These are phyloP conservation scores for Diaporthe caulivora DNA, from an alignment of 2,329 filamentous ascomycete genomes.

Conservation along the genomic window DNA sequence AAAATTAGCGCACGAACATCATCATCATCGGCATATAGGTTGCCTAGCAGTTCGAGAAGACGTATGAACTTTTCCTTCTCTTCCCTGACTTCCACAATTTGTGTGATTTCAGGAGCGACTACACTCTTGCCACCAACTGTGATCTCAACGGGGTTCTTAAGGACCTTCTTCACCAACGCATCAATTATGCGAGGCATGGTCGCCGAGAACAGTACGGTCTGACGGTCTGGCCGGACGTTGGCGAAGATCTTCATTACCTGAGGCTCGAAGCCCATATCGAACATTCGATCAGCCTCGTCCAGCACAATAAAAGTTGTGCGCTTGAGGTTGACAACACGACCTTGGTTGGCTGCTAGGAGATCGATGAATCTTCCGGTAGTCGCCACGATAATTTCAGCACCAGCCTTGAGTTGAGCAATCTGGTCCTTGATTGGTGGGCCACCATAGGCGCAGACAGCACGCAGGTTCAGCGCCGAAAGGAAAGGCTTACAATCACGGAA, in stretches of 20 bases:
- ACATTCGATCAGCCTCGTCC: conserved; percentile 98
- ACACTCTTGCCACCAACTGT: conserved; percentile 89
- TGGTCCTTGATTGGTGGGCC: conserved; percentile 97
- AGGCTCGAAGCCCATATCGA: conserved; percentile 99
- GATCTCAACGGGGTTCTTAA: conserved; percentile 89
- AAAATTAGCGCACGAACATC: conserved; percentile 92
- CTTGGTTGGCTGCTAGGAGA: conserved; percentile 90
- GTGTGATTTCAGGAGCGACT: conserved; percentile 92
- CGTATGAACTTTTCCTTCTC: conserved; percentile 87
- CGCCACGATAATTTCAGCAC: conserved; percentile 94
- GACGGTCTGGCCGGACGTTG: conserved; percentile 90
- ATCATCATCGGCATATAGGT: conserved; percentile 87
- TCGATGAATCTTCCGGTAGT: conserved; percentile 97
- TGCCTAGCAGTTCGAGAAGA: conserved; percentile 86
- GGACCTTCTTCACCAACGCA: conserved; percentile 86
- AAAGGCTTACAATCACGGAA: conserved; percentile 96
- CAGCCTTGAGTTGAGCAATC: conserved; percentile 95
- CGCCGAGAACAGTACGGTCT: conserved; percentile 95
- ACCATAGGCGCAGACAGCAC: conserved; percentile 92
- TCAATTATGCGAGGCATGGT: conserved; percentile 97
- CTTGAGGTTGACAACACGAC: conserved; percentile 91
- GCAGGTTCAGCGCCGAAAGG: conserved; percentile 85
- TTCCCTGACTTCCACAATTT: conserved; percentile 88
- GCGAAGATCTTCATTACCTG: conserved; percentile 97
- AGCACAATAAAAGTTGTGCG: conserved; percentile 94